phyloP scores from a whole-genome alignment of 106 monocot genomes.

The Acorus calamus region DNA sequence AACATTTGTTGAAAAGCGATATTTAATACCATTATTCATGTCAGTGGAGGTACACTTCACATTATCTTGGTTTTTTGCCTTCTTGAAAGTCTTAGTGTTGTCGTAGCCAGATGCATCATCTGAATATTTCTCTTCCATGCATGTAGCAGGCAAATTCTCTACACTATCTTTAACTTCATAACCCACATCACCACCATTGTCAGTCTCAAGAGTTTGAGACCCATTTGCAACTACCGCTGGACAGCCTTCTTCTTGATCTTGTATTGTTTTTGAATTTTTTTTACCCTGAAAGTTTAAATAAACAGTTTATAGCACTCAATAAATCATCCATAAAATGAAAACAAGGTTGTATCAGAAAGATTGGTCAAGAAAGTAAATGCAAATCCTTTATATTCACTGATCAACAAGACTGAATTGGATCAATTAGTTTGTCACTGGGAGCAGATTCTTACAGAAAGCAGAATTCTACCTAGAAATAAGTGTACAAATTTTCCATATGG shows the following conservation, averaged over 20 bases:
- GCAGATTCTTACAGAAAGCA: too few relatives aligned
- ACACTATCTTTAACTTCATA: neutral
- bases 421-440: too few relatives aligned
- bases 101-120: slow-evolving; percentile 21
- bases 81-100: slow-evolving; percentile 53
- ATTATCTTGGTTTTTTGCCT: slow-evolving; percentile 40
- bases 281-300: slow-evolving; percentile 30
- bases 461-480: too few relatives aligned
- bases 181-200: slow-evolving; percentile 9
- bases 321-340: neutral
- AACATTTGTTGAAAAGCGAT: neutral
- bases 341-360: too few relatives aligned
- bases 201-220: slow-evolving; percentile 12
- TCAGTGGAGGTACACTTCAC: slow-evolving; percentile 14
- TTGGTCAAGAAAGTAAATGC: too few relatives aligned
- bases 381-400: too few relatives aligned
- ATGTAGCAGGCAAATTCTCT: slow-evolving; percentile 2
- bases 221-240: slow-evolving; percentile 11
- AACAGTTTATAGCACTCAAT: neutral
- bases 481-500: too few relatives aligned
- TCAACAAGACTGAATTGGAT: too few relatives aligned
- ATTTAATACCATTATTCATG: slow-evolving; percentile 21
- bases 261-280: slow-evolving; percentile 18
- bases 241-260: slow-evolving; percentile 24
- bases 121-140: slow-evolving; percentile 21